Percentiles rank a stretch among this genome's conserved stretches.
These are phyloP conservation scores for Termitomyces sp. DNA, from an alignment of 768 basidiomycete genomes.

Conservation along the genomic window DNA sequence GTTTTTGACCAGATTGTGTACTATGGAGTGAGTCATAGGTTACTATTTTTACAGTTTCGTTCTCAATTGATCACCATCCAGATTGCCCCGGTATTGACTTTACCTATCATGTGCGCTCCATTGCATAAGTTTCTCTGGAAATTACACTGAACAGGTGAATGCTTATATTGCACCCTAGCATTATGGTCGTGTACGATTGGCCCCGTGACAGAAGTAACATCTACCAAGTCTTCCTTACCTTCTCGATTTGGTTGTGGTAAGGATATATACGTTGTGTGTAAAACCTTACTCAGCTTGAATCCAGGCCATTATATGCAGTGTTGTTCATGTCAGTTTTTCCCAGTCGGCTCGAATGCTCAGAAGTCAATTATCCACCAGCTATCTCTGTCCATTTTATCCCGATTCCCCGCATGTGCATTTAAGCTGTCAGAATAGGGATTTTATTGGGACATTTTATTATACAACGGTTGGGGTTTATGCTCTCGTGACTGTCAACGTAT, in stretches of 20 bases:
- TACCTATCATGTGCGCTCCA: conserved; percentile 47
- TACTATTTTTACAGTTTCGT: background rate
- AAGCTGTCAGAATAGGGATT: conserved; percentile 37
- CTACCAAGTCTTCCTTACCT: conserved; percentile 57
- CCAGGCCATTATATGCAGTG: conserved; percentile 55
- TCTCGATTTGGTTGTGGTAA: conserved; percentile 63
- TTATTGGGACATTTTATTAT: conserved; percentile 43
- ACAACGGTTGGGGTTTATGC: conserved; percentile 25
- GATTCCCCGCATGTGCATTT: conserved; percentile 15
- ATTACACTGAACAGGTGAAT: background rate
- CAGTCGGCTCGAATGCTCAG: background rate
- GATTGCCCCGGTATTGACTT: conserved; percentile 53
- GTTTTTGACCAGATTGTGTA: conserved; percentile 56
- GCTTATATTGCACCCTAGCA: conserved; percentile 16
- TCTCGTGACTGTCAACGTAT: background rate
- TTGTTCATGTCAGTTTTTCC: conserved; percentile 39
- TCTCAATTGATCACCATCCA: conserved; percentile 9
- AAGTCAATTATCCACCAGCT: conserved; percentile 18
- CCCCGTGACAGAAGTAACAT: conserved; percentile 52
- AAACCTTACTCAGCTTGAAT: conserved; percentile 8
- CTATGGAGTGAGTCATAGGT: conserved; percentile 36
- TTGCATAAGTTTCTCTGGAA: background rate
- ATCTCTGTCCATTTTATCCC: conserved; percentile 36
- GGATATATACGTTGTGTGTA: conserved; percentile 10
- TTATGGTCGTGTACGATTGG: conserved; percentile 68